Evolutionary conservation across 805 yeast genomes (phyloP).

Genomic region (Babjeviella inositovora): DNA sequence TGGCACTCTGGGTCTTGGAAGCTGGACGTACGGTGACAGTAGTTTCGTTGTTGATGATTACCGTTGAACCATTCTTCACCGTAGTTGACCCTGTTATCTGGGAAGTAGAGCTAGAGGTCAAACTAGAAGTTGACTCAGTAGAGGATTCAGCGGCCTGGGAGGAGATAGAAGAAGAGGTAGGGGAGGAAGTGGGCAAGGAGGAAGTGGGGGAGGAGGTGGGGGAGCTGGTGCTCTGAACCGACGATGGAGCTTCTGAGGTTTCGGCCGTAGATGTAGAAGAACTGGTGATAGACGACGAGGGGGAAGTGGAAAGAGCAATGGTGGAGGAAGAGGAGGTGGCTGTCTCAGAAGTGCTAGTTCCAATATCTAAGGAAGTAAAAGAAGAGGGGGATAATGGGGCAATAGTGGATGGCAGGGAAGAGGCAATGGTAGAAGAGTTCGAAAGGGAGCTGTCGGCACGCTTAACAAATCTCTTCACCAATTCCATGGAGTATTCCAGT

Average conservation of each 20-base stretch:
- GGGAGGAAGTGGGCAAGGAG: conserved; percentile 5
- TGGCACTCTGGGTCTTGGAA: neutral
- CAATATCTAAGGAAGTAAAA: too few relatives aligned
- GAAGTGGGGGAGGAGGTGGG: too few relatives aligned
- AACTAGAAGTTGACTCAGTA: neutral
- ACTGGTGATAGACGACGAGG: conserved; percentile 7
- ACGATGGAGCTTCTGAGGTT: too few relatives aligned
- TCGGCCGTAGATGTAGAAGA: conserved; percentile 6
- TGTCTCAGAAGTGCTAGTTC: too few relatives aligned
- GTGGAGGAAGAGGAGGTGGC: too few relatives aligned
- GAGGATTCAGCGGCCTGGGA: conserved; percentile 2
- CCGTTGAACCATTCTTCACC: neutral
- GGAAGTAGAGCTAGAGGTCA: neutral
- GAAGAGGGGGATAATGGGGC: too few relatives aligned
- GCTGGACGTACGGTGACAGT: neutral
- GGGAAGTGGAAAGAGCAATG: conserved; percentile 5
- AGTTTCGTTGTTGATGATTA: conserved; percentile 1
- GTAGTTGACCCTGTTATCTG: neutral
- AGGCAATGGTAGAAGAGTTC: too few relatives aligned
- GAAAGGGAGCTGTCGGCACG: too few relatives aligned
- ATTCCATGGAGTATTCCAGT: too few relatives aligned
- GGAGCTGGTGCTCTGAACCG: too few relatives aligned
- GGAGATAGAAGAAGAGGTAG: conserved; percentile 3
- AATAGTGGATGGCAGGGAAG: too few relatives aligned
- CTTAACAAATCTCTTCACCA: too few relatives aligned